These are phyloP conservation scores for Myxozyma mucilagina DNA, from an alignment of 805 yeast genomes.

Conservation along the genomic window DNA sequence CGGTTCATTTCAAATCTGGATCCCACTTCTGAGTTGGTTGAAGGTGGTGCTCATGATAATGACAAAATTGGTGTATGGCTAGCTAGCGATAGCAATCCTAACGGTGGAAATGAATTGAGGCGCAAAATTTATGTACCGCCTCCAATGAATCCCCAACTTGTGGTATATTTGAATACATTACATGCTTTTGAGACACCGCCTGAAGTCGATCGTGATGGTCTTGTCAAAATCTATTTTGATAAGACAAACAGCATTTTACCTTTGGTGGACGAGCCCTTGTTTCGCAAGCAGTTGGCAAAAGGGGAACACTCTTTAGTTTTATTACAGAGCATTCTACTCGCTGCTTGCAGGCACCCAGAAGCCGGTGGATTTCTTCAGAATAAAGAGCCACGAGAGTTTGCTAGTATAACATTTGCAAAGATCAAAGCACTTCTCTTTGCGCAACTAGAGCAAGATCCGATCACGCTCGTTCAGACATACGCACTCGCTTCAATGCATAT, in stretches of 20 bases:
- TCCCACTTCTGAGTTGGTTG: conserved; percentile 33
- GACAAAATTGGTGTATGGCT: conserved; percentile 35
- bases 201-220: conserved; percentile 38
- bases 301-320: conserved; percentile 44
- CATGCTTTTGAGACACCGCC: conserved; percentile 44
- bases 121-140: conserved; percentile 15
- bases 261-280: conserved; percentile 44
- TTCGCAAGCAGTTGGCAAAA: conserved; percentile 41
- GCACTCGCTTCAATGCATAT: conserved; percentile 43
- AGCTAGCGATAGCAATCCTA: conserved; percentile 3
- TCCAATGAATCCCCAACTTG: conserved; percentile 28
- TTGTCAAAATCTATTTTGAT: conserved; percentile 45
- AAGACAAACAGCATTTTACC: conserved; percentile 48
- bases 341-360: conserved; percentile 45
- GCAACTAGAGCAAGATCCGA: conserved; percentile 44
- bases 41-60: conserved; percentile 30
- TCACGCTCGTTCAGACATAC: conserved; percentile 42
- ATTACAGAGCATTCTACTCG: conserved; percentile 46
- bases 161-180: conserved; percentile 41
- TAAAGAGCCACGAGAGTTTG: conserved; percentile 39
- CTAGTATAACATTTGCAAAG: conserved; percentile 39
- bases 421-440: conserved; percentile 43
- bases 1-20: conserved; percentile 33
- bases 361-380: conserved; percentile 39
- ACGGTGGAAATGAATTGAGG: conserved; percentile 8